Percentiles rank a stretch among this genome's conserved stretches.
Conservation (phyloP, 2,329 filamentous ascomycete species). For the Immersiporthe knoxdaviesiana region DNA sequence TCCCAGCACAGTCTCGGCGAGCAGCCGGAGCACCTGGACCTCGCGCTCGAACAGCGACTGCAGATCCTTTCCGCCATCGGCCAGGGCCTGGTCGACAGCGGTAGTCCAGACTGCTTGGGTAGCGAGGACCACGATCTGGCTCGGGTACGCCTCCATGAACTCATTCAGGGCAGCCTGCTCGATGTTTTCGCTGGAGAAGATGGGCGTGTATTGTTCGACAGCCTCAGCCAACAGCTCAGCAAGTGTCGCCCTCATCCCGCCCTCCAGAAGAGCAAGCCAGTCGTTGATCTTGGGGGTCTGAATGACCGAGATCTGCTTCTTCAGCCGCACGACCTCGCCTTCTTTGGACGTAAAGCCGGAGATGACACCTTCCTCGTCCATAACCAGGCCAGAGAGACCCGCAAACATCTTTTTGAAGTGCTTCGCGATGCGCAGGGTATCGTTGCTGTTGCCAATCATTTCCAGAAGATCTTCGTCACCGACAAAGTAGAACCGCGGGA, state of each 20-base stretch:
- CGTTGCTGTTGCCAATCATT: conserved; percentile 99
- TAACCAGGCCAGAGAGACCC: conserved; percentile 84
- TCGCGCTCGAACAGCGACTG: conserved; percentile 77
- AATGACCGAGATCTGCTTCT: conserved; percentile 87
- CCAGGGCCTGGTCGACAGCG: conserved; percentile 77
- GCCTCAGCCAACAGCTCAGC: conserved; percentile 90
- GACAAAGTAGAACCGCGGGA: conserved; percentile 99
- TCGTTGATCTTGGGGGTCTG: conserved; percentile 98
- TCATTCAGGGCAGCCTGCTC: conserved; percentile 71
- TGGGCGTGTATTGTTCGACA: conserved; percentile 76
- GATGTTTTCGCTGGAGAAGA: conserved; percentile 74
- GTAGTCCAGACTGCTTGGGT: conserved; percentile 94
- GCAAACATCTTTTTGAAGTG: conserved; percentile 99
- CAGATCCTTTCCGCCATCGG: conserved; percentile 70
- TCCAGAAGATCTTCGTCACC: conserved; percentile 97
- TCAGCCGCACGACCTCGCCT: conserved; percentile 83
- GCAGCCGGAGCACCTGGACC: conserved; percentile 79
- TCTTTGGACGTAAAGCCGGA: conserved; percentile 95
- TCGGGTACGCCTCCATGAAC: conserved; percentile 86
- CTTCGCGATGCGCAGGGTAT: conserved; percentile 93
- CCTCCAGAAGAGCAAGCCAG: conserved; percentile 93
- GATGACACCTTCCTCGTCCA: conserved; percentile 89
- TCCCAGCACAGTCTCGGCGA: conserved; percentile 86
- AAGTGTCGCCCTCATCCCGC: conserved; percentile 90
- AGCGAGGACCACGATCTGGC: conserved; percentile 92